These are phyloP conservation scores for Colletotrichum liaoningense DNA, from an alignment of 2,329 filamentous ascomycete species.

Conservation along the genomic window DNA sequence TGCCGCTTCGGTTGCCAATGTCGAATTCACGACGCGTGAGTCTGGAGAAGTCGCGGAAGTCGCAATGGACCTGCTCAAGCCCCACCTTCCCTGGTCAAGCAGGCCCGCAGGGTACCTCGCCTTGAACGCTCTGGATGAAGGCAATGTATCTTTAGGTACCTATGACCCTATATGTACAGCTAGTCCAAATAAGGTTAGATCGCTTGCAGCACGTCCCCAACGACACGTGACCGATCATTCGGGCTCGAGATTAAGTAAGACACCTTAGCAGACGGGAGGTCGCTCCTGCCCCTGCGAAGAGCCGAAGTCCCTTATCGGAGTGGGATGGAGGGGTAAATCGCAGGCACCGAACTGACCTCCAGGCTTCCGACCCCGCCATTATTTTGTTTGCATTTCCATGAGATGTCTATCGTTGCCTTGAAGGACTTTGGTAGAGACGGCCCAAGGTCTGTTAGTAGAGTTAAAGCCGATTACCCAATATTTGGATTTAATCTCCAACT, in stretches of 20 bases:
- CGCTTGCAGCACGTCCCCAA: not conserved
- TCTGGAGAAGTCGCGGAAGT: not conserved
- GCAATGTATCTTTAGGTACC: not conserved
- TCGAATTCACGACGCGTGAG: conserved; percentile 5
- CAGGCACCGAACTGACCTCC: not conserved
- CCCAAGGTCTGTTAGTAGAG: not conserved
- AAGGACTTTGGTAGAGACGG: not conserved
- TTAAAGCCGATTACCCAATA: not conserved
- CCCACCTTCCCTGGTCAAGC: conserved; percentile 7
- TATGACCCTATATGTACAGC: not conserved
- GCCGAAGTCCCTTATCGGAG: not conserved
- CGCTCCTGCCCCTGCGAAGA: not conserved
- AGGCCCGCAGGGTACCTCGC: not conserved
- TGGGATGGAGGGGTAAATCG: conserved; percentile 1
- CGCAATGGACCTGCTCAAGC: not conserved
- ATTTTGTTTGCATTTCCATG: not conserved
- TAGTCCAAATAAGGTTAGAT: not conserved
- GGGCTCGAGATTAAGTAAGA: not conserved
- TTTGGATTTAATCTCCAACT: not conserved
- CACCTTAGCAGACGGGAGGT: not conserved
- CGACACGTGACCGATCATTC: not conserved
- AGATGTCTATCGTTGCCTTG: not conserved
- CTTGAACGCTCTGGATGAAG: not conserved
- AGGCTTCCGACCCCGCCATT: not conserved
- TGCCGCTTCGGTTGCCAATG: not conserved